Percentiles rank a stretch among this genome's conserved stretches.
Conservation (phyloP, 441 rosid genomes). For the Adansonia grandidieri region DNA sequence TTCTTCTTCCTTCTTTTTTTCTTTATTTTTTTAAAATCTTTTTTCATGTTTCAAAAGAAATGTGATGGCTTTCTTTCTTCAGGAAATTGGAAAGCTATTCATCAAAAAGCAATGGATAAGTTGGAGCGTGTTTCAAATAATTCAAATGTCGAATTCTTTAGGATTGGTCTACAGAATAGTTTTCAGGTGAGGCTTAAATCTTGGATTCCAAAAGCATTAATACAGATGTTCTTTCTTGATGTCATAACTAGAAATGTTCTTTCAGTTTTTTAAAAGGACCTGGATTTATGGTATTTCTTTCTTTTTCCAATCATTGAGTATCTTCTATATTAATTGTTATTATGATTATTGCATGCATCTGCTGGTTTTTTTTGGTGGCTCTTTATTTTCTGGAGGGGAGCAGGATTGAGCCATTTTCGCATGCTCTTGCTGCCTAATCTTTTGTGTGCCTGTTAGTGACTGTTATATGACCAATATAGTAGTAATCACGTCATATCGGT, state of each 20-base stretch:
- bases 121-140: slow-evolving; percentile 30
- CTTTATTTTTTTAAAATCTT: background rate
- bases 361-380: background rate
- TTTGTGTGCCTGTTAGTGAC: background rate
- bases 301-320: background rate
- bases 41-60: slow-evolving; percentile 14
- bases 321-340: slow-evolving; percentile 1
- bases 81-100: slow-evolving; percentile 47
- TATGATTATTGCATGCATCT: background rate
- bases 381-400: background rate
- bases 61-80: slow-evolving; percentile 24
- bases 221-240: slow-evolving; percentile 9
- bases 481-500: background rate
- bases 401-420: background rate
- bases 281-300: slow-evolving; percentile 4
- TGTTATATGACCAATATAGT: background rate
- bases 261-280: background rate
- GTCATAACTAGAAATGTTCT: background rate
- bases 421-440: background rate
- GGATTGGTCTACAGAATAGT: slow-evolving; percentile 34
- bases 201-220: slow-evolving; percentile 19
- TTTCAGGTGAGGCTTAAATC: slow-evolving; percentile 48
- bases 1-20: background rate
- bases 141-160: slow-evolving; percentile 29
- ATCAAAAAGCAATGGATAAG: slow-evolving; percentile 36